These are phyloP conservation scores for Carex sylvatica DNA, from an alignment of 202 grass and related monocot genomes.

Conservation along the genomic window DNA sequence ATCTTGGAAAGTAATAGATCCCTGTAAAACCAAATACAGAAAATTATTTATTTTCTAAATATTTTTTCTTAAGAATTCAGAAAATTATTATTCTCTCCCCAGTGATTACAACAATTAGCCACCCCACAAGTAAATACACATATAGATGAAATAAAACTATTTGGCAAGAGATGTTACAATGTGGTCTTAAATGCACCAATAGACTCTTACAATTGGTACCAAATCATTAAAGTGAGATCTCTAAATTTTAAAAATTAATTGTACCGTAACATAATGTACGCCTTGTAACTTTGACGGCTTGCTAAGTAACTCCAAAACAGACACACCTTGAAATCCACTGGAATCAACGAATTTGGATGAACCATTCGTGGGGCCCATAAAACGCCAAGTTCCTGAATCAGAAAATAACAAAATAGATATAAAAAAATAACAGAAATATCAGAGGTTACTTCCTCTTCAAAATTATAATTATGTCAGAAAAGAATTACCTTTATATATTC, in stretches of 20 bases:
- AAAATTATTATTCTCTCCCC: slow-evolving; percentile 12
- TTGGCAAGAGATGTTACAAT: background rate
- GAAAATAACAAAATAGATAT: slow-evolving; percentile 21
- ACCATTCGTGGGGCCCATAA: slow-evolving; percentile 67
- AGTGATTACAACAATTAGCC: slow-evolving; percentile 7
- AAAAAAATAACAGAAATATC: background rate
- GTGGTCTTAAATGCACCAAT: background rate
- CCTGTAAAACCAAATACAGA: slow-evolving; percentile 41
- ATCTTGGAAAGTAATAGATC: slow-evolving; percentile 91
- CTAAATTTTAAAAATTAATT: slow-evolving; percentile 12
- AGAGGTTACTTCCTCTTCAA: background rate
- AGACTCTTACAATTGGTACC: background rate
- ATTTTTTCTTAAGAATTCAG: background rate
- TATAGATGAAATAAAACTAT: background rate
- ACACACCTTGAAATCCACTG: slow-evolving; percentile 61
- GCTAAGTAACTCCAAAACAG: slow-evolving; percentile 89
- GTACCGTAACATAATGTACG: slow-evolving; percentile 96
- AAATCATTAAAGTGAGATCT: background rate
- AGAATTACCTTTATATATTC: slow-evolving; percentile 85
- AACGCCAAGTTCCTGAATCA: slow-evolving; percentile 76
- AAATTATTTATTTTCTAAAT: slow-evolving; percentile 8
- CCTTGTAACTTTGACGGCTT: slow-evolving; percentile 93
- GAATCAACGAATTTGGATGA: slow-evolving; percentile 94
- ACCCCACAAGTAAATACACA: background rate
- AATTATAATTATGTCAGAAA: background rate